Base-by-base conservation (phyloP, 1,284 basidiomycete species). In the Cutaneotrichosporon cavernicola region DNA sequence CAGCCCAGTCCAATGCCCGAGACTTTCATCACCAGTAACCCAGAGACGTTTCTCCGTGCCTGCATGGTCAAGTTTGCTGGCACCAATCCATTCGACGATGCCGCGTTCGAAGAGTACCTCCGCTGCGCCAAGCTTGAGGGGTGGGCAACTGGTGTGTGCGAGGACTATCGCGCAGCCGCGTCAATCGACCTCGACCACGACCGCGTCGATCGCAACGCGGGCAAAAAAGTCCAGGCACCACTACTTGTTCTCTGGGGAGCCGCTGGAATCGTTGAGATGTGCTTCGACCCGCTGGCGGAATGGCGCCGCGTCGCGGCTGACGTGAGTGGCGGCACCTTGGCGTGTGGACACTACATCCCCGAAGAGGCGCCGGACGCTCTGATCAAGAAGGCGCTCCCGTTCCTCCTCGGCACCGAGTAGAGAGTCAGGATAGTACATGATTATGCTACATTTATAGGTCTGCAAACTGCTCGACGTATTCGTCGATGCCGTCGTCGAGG, bases 101-200 rank as follows among this genome's bases (percentile, higher is more conserved):
- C 18, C 1, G 51, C 51, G 14, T 16, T 34, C 5, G 31, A 7
- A 13, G 51, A 53, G 31, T 53, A 53, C 31, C 51, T 53, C 30
- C 51, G 51, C 51, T 53, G 51, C 31, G 51, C 51, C 30, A 31
- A 34, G 51, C 26, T 53, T 8, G 30, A 31, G 31, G 51, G 51
- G 31, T 53, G 51, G 51, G 51, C 51, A 4, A 34, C 31, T 2
- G 51, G 51, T 3, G 51, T 53, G 16, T 81, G 79, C 65, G 80
- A 82, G 68, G 80, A 81, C 66, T 82, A 82, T 64, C 74, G 80
- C 4, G 78, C 79, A 0, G 73, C 78, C 11, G 74, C 75, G 10
- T 74, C 73, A 9, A 74, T 76, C 30, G 81, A 82, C 57, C 70
- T 80, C 4, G 67, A 71, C 4, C 76, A 78, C 26, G 81, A 82